phyloP scores from a whole-genome alignment of 192 early-diverging fungal species.

The Lobosporangium transversale region DNA sequence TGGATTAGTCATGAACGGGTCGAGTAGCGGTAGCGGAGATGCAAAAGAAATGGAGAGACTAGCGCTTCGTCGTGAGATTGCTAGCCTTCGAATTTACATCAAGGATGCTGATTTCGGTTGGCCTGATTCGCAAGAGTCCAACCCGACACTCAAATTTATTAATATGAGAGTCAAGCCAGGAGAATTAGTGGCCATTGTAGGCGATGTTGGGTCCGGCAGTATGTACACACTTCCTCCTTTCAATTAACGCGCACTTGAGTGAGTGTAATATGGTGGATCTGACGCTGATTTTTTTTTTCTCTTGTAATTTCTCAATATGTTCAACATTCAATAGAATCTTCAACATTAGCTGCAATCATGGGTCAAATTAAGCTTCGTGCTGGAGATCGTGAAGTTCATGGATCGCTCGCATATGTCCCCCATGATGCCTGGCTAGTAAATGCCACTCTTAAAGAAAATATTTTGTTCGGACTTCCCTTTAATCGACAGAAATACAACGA shows the following conservation, averaged over 20 bases:
- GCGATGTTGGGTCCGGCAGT: slow-evolving; percentile 71
- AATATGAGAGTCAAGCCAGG: slow-evolving; percentile 61
- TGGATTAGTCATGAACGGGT: slow-evolving; percentile 47
- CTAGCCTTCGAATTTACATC: slow-evolving; percentile 58
- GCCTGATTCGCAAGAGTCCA: slow-evolving; percentile 39
- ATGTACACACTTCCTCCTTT: slow-evolving; percentile 2
- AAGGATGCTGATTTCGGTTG: slow-evolving; percentile 66
- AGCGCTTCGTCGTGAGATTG: slow-evolving; percentile 36
- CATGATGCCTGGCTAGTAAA: slow-evolving; percentile 81
- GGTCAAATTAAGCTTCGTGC: slow-evolving; percentile 68
- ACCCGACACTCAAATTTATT: slow-evolving; percentile 56
- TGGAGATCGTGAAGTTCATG: slow-evolving; percentile 63
- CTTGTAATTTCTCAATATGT: neutral
- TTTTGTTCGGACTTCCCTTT: slow-evolving; percentile 76
- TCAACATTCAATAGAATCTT: slow-evolving; percentile 64
- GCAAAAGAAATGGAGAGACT: slow-evolving; percentile 36
- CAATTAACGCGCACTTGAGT: neutral
- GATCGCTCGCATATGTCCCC: slow-evolving; percentile 68
- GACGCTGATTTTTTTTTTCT: neutral
- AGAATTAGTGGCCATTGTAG: slow-evolving; percentile 73
- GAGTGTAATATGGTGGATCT: neutral
- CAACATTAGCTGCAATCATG: slow-evolving; percentile 72
- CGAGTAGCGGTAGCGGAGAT: slow-evolving; percentile 28
- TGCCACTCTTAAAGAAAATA: slow-evolving; percentile 78
- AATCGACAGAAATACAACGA: slow-evolving; percentile 67